Base-by-base conservation (phyloP, 305 asterid genomes). In the Fraxinus albicans region DNA sequence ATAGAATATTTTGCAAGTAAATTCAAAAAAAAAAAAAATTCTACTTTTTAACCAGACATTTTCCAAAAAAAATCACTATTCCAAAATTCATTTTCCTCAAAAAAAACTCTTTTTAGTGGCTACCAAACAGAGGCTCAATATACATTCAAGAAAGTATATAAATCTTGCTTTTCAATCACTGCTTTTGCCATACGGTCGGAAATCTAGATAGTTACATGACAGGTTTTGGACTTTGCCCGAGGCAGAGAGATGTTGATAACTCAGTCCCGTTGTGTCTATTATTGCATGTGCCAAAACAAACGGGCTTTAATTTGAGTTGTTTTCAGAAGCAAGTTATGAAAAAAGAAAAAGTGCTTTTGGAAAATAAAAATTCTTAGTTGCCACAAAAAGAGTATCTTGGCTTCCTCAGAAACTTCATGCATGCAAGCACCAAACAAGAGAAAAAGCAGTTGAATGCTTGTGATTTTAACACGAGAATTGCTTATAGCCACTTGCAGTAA, bases 181-280 rank as follows among this genome's bases (percentile, higher is more conserved):
- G 15, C 65, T 77, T 77, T 83, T 65, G 77, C 79, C 58, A 77
- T 84, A 78, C 77, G 44, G 53, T 80, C 85, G 85, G 86, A 79
- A 58, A 70, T 70, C 42, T 8, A 42, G 86, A 88, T 76, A 79
- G 83, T 82, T 72, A 86, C 85, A 58, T 31, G 27, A 73, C 89
- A 74, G 67, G 87, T 86, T 88, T 78, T 77, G 40, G 34, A 40
- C 70, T 67, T 47, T 40, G 47, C 42, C 40, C 84, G 80, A 65
- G 23, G 36, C 74, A 55, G 65, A 70, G 80, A 73, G 86, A 81
- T 78, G 86, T 86, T 83, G 88, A 89, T 87, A 73, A 76, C 83
- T 85, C 85, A 60, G 40, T 31, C 63, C 27, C 9, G 44, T 17
- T 73, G 53, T 47, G 12, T 25, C 50, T 17, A 44, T 27, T 76